Base-by-base conservation (phyloP, 441 rosid genomes). In the Aleurites moluccanus region DNA sequence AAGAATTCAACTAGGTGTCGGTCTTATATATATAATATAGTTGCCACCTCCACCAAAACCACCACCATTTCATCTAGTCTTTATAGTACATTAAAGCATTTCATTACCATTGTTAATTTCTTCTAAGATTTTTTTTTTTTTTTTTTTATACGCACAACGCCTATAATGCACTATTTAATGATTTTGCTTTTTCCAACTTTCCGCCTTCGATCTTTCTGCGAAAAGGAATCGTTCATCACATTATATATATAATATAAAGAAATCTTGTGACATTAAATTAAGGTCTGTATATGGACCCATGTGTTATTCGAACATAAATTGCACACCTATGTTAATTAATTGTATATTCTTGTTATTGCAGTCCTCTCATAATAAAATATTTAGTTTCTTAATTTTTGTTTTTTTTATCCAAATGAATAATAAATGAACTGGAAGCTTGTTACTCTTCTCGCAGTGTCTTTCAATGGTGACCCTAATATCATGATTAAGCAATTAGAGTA, bases 1-100 rank as follows among this genome's bases (percentile, higher is more conserved):
- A 10, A 23, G 16, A 23, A 25, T 10, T 57, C 16, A 35, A 35
- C 38, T 7, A 57, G 63, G 63, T 10, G 18, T 57, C 16, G n/a
- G n/a, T n/a, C n/a, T n/a, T 2, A 21, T 5, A 45, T 45, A 13
- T 13, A 13, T 45, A 45, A 10, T 35, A 1, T 20, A 55, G 49
- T 55, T 38, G 73, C 40, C 25, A 57, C 15, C 73, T 56, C 50
- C 73, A 70, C 73, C 30, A 55, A 33, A 68, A 18, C 56, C 10
- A 45, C 44, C 40, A 11, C 44, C 56, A 16, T 42, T 27, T 13
- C 44, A 25, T 27, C 67, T 14, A 20, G 10, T 20, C 27, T 33
- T 20, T 16, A 52, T 11, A 3, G 10, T 52, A 20, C 45, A 10
- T 47, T 67, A 16, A 16, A 3, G 14, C 2, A 16, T 18, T 64